Percentiles rank a stretch among this genome's conserved stretches.
phyloP scores from a whole-genome alignment of 108 stramenopile genomes.

The Nitzschia palea region DNA sequence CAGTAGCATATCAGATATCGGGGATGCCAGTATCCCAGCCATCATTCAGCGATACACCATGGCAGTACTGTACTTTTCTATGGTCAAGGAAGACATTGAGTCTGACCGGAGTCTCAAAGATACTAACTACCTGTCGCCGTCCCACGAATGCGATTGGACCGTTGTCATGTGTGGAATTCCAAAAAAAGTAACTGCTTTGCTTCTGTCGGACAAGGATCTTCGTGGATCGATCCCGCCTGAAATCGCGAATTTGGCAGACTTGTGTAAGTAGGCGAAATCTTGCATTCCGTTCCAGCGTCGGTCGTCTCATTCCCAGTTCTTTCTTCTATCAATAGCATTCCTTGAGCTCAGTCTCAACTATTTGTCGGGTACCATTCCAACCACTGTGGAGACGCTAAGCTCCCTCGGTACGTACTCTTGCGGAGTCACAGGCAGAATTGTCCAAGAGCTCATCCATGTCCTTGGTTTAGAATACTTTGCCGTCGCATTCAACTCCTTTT shows the following conservation, averaged over 20 bases:
- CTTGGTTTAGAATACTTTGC: constrained; percentile 15
- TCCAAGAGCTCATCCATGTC: not conserved
- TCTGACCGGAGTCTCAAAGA: constrained; percentile 3
- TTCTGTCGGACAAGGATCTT: constrained; percentile 18
- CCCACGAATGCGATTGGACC: constrained; percentile 30
- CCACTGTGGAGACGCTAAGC: constrained; percentile 25
- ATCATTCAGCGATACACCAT: constrained; percentile 25
- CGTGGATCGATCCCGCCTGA: constrained; percentile 26
- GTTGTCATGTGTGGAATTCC: constrained; percentile 10
- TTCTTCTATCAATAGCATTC: constrained; percentile 4
- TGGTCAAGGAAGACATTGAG: not conserved
- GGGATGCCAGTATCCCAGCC: not conserved
- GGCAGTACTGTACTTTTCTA: constrained; percentile 27
- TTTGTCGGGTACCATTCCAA: constrained; percentile 50
- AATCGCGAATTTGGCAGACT: constrained; percentile 26
- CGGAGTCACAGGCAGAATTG: not conserved
- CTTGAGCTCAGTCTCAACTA: constrained; percentile 28
- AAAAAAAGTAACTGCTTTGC: constrained; percentile 6
- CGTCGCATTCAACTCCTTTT: constrained; percentile 28
- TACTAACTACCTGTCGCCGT: constrained; percentile 18
- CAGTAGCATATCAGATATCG: not conserved
- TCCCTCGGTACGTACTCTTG: constrained; percentile 10
- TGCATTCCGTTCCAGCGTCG: not conserved
- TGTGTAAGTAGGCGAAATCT: constrained; percentile 21
- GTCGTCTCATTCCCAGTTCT: not conserved